Conservation (phyloP, 139 green algal genomes). For the Trebouxia sp. region DNA sequence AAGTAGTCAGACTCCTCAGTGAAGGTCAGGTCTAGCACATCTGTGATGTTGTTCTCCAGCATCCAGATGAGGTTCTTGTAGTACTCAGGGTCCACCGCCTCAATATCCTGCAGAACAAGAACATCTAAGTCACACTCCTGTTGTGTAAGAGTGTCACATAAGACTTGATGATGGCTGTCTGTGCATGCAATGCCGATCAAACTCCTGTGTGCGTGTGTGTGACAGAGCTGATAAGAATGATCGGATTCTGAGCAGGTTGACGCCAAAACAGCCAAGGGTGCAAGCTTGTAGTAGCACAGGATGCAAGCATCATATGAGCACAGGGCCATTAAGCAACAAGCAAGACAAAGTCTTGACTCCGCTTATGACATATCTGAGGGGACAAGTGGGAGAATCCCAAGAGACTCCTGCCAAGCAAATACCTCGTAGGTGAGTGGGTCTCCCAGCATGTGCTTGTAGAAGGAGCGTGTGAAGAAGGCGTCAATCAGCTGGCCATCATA, state of each 20-base stretch:
- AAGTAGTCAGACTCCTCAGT: constrained; percentile 91
- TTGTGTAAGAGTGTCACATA: no score
- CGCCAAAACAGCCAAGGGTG: no score
- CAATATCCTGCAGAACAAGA: constrained; percentile 75
- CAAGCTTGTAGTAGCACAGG: no score
- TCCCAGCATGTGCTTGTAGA: constrained; percentile 99
- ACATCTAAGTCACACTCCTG: not conserved
- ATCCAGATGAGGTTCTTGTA: constrained; percentile 91
- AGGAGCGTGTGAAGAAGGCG: constrained; percentile 97
- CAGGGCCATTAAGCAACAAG: no score
- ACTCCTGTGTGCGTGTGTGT: no score
- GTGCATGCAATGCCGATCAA: no score
- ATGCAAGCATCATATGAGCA: no score
- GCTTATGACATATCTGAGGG: no score
- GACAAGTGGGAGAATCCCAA: no score
- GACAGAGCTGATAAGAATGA: not conserved
- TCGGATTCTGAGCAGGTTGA: no score
- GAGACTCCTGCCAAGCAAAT: no score
- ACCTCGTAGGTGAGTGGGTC: constrained; percentile 81
- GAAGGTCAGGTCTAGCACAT: constrained; percentile 95
- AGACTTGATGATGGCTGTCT: no score
- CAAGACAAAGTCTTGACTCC: not conserved
- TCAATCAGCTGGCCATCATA: constrained; percentile 91
- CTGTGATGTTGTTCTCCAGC: constrained; percentile 94
- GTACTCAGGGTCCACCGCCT: constrained; percentile 96